A percentile compares a stretch with the other conserved stretches of the same genome.
Conservation (phyloP, 495 filamentous ascomycete genomes). For the Xylaria flabelliformis region DNA sequence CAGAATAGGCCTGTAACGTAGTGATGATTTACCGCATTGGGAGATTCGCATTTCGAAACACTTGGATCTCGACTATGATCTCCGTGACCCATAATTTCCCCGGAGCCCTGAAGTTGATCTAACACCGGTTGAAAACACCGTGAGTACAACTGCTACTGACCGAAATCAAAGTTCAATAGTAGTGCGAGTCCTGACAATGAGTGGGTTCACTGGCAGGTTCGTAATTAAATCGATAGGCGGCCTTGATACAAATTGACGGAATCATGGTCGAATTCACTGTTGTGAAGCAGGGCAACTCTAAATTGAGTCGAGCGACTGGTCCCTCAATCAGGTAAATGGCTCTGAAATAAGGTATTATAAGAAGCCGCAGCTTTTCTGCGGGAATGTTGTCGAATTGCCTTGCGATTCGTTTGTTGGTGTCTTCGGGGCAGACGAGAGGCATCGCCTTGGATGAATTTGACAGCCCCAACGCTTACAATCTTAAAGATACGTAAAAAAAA, state of each 20-base stretch:
- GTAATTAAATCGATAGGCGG: not conserved
- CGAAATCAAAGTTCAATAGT: not conserved
- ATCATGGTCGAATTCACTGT: not conserved
- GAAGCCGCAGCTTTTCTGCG: not conserved
- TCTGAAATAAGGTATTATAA: not conserved
- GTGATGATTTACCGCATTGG: not conserved
- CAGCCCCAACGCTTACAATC: not conserved
- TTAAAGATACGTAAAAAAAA: not conserved
- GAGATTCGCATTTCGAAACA: constrained; percentile 13
- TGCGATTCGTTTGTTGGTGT: not conserved
- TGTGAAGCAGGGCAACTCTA: not conserved
- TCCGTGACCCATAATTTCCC: not conserved
- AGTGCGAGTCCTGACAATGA: not conserved
- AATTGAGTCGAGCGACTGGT: not conserved
- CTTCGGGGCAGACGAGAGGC: not conserved
- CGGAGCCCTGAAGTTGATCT: not conserved
- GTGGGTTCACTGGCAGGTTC: no score
- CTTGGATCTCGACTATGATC: constrained; percentile 1
- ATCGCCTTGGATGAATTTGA: not conserved
- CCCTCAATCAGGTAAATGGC: not conserved
- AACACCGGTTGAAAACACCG: not conserved
- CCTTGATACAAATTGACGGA: not conserved
- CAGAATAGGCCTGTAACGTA: not conserved
- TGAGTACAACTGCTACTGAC: not conserved
- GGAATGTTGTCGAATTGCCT: not conserved